phyloP scores from a whole-genome alignment of 305 asterid species.

The Solanum hybrid region DNA sequence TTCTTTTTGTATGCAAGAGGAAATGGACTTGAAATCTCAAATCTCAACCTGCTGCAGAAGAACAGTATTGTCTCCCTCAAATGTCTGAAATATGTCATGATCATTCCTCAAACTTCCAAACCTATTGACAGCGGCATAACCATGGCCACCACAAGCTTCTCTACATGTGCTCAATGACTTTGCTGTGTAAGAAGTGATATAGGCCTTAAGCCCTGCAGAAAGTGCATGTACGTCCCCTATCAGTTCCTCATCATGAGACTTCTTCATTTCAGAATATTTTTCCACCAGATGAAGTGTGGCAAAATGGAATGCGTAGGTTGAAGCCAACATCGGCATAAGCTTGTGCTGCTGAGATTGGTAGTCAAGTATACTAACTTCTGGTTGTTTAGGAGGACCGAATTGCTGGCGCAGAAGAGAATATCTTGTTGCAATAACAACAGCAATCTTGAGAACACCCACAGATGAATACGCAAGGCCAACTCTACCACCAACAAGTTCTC shows the following conservation, averaged over 20 bases:
- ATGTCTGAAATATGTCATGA: slow-evolving; percentile 94
- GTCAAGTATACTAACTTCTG: slow-evolving; percentile 88
- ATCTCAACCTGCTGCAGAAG: slow-evolving; percentile 75
- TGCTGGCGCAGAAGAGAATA: slow-evolving; percentile 84
- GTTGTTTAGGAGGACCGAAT: slow-evolving; percentile 92
- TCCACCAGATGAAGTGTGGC: slow-evolving; percentile 68
- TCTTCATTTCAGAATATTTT: slow-evolving; percentile 74
- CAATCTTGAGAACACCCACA: slow-evolving; percentile 73
- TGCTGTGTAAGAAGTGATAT: slow-evolving; percentile 76
- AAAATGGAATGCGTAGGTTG: slow-evolving; percentile 84
- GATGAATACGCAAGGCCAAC: slow-evolving; percentile 97
- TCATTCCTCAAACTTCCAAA: slow-evolving; percentile 95
- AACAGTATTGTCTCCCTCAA: slow-evolving; percentile 98
- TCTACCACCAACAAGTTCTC: slow-evolving; percentile 97
- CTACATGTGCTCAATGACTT: slow-evolving; percentile 80
- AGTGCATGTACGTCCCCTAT: slow-evolving; percentile 84
- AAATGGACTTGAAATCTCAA: background rate
- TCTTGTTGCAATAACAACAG: slow-evolving; percentile 70
- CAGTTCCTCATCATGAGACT: slow-evolving; percentile 62
- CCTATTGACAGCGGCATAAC: slow-evolving; percentile 93
- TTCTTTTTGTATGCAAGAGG: background rate
- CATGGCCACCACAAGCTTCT: slow-evolving; percentile 99
- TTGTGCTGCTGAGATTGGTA: slow-evolving; percentile 96
- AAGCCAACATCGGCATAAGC: slow-evolving; percentile 95
- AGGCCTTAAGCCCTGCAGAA: slow-evolving; percentile 94